Evolutionary conservation across 2,329 filamentous ascomycete genomes (phyloP).

Genomic region (Eurotiales sp.): DNA sequence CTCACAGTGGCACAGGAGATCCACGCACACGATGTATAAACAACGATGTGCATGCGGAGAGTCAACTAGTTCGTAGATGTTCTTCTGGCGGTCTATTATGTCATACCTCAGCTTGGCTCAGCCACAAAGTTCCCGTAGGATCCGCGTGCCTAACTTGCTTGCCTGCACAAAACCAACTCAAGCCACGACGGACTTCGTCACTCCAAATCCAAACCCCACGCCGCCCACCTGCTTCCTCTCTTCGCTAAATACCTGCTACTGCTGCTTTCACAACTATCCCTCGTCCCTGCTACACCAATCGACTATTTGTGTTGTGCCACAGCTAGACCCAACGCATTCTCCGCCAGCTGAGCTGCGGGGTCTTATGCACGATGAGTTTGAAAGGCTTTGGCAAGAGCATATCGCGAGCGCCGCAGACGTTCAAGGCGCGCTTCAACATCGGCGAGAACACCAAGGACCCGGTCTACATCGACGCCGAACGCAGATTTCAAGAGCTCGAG

Average conservation of each 20-base stretch:
- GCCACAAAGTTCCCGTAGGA: conserved; percentile 6
- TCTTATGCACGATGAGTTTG: conserved; percentile 71
- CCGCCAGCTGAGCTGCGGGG: conserved; percentile 15
- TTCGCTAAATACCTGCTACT: too few relatives aligned
- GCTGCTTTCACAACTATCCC: neutral
- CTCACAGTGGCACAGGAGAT: too few relatives aligned
- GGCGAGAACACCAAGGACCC: conserved; percentile 93
- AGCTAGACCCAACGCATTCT: neutral
- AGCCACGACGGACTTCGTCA: too few relatives aligned
- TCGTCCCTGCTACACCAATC: neutral
- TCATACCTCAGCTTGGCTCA: conserved; percentile 13
- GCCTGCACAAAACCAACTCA: too few relatives aligned
- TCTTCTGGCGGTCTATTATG: conserved; percentile 15
- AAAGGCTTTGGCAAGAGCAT: conserved; percentile 92
- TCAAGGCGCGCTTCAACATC: conserved; percentile 91
- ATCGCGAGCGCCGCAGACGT: conserved; percentile 81
- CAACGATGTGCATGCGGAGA: too few relatives aligned
- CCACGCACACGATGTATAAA: too few relatives aligned
- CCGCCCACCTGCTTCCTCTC: too few relatives aligned
- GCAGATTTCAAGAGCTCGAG: conserved; percentile 90
- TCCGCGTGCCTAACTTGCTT: conserved; percentile 5
- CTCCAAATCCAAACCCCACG: too few relatives aligned
- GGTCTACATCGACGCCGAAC: conserved; percentile 90
- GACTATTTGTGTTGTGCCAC: too few relatives aligned
- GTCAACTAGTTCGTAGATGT: too few relatives aligned